phyloP scores from a whole-genome alignment of 108 stramenopile species.

The Cyclotella baltica region DNA sequence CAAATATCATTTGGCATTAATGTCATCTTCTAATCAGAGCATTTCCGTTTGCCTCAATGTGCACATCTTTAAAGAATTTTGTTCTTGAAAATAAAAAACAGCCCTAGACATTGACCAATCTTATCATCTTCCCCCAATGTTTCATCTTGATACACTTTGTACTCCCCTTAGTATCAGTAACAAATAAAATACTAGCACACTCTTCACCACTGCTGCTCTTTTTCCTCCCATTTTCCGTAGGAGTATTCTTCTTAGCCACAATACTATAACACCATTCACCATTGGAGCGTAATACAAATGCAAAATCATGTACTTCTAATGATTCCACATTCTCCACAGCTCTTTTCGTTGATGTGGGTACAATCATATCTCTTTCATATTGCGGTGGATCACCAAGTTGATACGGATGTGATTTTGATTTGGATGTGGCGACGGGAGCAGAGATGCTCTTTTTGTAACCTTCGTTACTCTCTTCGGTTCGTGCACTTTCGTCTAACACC shows the following conservation, averaged over 20 bases:
- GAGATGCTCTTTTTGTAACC: background rate
- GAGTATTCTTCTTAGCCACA: background rate
- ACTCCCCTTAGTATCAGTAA: slow-evolving; percentile 11
- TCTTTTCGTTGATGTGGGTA: background rate
- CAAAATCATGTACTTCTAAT: slow-evolving; percentile 24
- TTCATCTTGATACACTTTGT: slow-evolving; percentile 10
- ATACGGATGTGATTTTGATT: background rate
- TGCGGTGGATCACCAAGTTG: slow-evolving; percentile 6
- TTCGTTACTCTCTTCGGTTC: background rate
- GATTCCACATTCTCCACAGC: background rate
- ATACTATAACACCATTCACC: slow-evolving; percentile 26
- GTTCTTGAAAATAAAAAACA: too few relatives aligned
- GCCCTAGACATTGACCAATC: background rate
- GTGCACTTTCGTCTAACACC: background rate
- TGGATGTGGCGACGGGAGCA: background rate
- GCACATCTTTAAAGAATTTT: too few relatives aligned
- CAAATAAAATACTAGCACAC: slow-evolving; percentile 4
- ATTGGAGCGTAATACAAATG: slow-evolving; percentile 21
- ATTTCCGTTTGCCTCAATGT: background rate
- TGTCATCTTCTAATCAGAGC: too few relatives aligned
- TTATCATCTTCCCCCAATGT: slow-evolving; percentile 20
- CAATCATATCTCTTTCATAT: slow-evolving; percentile 1
- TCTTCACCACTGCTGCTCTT: background rate
- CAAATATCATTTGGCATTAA: too few relatives aligned
- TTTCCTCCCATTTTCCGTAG: background rate